These are phyloP conservation scores for Viola odorata DNA, from an alignment of 345 rosid species.

Conservation along the genomic window DNA sequence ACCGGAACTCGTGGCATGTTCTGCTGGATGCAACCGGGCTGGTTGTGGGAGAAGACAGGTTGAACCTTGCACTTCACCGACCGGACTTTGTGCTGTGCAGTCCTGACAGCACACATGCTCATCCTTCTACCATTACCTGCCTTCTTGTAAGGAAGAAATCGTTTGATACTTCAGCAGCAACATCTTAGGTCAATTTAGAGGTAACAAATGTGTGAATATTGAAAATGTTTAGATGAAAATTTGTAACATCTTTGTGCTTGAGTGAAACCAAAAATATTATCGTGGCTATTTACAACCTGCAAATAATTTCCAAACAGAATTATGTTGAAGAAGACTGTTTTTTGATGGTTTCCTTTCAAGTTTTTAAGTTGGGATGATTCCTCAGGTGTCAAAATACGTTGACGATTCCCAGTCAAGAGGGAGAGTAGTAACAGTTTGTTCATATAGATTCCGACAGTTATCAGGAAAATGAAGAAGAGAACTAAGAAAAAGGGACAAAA, in stretches of 20 bases:
- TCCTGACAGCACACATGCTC: constrained; percentile 39
- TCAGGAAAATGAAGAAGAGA: too few relatives aligned
- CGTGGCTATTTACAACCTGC: constrained; percentile 2
- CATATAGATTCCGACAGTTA: too few relatives aligned
- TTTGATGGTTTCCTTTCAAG: too few relatives aligned
- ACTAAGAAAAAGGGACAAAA: too few relatives aligned
- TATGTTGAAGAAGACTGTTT: background rate
- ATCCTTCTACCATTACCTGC: constrained; percentile 50
- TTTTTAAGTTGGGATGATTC: too few relatives aligned
- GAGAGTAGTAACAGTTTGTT: too few relatives aligned
- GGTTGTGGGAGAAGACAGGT: constrained; percentile 40
- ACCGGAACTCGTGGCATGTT: constrained; percentile 68
- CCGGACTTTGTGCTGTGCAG: constrained; percentile 63
- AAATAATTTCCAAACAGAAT: constrained; percentile 1
- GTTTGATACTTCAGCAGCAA: constrained; percentile 37
- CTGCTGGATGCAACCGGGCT: constrained; percentile 53
- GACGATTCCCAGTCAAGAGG: too few relatives aligned
- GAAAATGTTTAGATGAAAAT: constrained; percentile 6
- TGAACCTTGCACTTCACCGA: constrained; percentile 51
- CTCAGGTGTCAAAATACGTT: too few relatives aligned
- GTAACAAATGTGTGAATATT: constrained; percentile 11
- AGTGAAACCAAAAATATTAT: constrained; percentile 9
- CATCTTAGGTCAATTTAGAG: background rate
- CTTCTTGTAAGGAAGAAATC: constrained; percentile 62
- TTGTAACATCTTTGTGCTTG: constrained; percentile 3